Base-by-base conservation (phyloP, 495 filamentous ascomycete species). In the Endocarpon pusillum region DNA sequence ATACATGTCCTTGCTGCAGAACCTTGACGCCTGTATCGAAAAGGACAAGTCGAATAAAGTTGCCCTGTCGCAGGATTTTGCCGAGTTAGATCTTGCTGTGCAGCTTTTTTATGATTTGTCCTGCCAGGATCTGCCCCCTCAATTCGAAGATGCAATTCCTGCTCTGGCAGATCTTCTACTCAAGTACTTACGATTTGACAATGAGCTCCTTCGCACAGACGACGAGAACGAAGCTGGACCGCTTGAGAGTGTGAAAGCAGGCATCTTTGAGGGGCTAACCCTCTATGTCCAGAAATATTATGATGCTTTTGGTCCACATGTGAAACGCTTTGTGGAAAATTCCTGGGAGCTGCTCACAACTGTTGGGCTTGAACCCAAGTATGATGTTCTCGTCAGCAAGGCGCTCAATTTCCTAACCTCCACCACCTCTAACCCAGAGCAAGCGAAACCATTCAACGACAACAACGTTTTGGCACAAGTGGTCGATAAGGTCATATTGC, bases 61-160 rank as follows among this genome's bases (percentile, higher is more conserved):
- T 2, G 69, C 65, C 12, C 62, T 99, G 19, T 67, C 73, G 44
- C 70, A 75, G 40, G 73, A 77, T 34, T 82, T 89, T 45, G 71
- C 73, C 34, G 85, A 84, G 17, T 64, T 96, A 39, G 83, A 83
- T 46, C 60, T 94, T 17, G 69, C 92, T 38, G 63, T 92, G 37
- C 87, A 94, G 57, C 64, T 99, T 23, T 74, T 94, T 46, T 92
- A 87, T 58, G 91, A 99, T 54, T 71, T 99, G 9, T 89, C 84
- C 21, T 93, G 79, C 52, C 91, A 99, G 51, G 91, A 99, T 51
- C 69, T 99, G 36, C 83, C 91, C 7, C 85, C 87, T 5, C 71
- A 80, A 43, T 94, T 99, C 51, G 83, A 89, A 62, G 75, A 91
- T 22, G 74, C 89, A 44, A 65, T 96, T 27, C 45, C 64, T 8